phyloP scores from a whole-genome alignment of 2,329 filamentous ascomycete species.

The Cryphonectria japonica region DNA sequence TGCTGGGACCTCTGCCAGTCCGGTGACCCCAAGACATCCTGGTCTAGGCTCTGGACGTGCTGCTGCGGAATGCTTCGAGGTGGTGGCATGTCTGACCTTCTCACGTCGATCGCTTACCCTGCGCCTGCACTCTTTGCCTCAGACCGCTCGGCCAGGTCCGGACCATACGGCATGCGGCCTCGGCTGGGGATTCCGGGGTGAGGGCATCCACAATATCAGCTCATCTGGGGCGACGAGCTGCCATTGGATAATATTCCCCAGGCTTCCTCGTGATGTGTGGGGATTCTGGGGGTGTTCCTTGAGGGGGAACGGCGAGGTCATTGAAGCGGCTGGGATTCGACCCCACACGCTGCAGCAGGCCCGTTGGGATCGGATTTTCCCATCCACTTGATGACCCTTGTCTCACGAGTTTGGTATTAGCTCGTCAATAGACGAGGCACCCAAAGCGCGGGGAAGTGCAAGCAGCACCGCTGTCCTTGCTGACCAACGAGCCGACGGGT shows the following conservation, averaged over 20 bases:
- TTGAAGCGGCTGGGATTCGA: neutral
- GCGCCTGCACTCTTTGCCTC: slow-evolving; percentile 1
- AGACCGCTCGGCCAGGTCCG: slow-evolving; percentile 6
- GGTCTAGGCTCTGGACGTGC: slow-evolving; percentile 20
- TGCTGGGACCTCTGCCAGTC: neutral
- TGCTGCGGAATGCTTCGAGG: slow-evolving; percentile 9
- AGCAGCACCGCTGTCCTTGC: neutral
- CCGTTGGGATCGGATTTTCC: slow-evolving; percentile 24
- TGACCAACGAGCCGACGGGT: slow-evolving; percentile 20
- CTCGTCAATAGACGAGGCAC: slow-evolving; percentile 11
- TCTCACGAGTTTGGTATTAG: slow-evolving; percentile 13
- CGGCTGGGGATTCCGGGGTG: slow-evolving; percentile 12
- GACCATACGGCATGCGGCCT: neutral
- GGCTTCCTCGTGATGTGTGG: slow-evolving; percentile 14
- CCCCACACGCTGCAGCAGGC: slow-evolving; percentile 17
- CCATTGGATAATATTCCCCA: slow-evolving; percentile 6
- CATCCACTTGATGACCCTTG: slow-evolving; percentile 26
- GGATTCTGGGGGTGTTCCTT: neutral
- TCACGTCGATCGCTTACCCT: neutral
- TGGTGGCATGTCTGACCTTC: neutral
- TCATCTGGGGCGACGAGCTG: slow-evolving; percentile 6
- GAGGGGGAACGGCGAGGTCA: neutral
- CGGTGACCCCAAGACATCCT: slow-evolving; percentile 5
- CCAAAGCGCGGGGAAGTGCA: slow-evolving; percentile 18
- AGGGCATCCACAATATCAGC: neutral